These are phyloP conservation scores for Aspergillus nomiae DNA, from an alignment of 2,329 filamentous ascomycete species.

Conservation along the genomic window DNA sequence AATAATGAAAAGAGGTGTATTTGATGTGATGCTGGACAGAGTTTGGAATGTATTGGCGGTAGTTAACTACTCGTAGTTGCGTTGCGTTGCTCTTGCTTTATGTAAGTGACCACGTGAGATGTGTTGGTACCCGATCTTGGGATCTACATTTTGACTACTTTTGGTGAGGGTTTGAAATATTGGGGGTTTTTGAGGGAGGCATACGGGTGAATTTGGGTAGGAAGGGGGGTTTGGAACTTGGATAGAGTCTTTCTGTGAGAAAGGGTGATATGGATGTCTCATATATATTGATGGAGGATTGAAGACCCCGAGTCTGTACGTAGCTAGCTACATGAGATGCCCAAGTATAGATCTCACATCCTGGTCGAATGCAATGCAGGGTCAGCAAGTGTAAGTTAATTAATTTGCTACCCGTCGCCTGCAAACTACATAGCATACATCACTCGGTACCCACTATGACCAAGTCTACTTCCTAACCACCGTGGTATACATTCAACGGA, in stretches of 20 bases:
- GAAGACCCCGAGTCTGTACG: no score
- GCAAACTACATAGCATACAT: background rate
- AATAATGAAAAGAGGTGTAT: background rate
- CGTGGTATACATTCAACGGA: background rate
- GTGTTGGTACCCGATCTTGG: slow-evolving; percentile 6
- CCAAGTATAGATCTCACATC: background rate
- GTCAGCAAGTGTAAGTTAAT: background rate
- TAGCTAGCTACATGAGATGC: background rate
- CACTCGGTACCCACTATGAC: background rate
- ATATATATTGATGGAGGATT: background rate
- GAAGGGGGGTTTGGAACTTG: background rate
- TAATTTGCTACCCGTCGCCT: background rate
- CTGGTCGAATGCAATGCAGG: background rate
- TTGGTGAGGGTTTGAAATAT: no score
- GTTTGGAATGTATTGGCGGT: background rate
- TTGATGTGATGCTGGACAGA: background rate
- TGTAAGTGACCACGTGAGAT: slow-evolving; percentile 3
- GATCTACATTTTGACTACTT: background rate
- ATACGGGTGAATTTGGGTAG: background rate
- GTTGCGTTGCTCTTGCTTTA: background rate
- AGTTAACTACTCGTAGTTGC: background rate
- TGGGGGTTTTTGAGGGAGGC: background rate
- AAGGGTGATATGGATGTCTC: background rate
- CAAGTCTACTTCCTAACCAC: background rate
- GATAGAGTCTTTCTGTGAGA: background rate